Evolutionary conservation across 1,139 yeast species (phyloP).

Genomic region (Saccharomyces pastorianus): DNA sequence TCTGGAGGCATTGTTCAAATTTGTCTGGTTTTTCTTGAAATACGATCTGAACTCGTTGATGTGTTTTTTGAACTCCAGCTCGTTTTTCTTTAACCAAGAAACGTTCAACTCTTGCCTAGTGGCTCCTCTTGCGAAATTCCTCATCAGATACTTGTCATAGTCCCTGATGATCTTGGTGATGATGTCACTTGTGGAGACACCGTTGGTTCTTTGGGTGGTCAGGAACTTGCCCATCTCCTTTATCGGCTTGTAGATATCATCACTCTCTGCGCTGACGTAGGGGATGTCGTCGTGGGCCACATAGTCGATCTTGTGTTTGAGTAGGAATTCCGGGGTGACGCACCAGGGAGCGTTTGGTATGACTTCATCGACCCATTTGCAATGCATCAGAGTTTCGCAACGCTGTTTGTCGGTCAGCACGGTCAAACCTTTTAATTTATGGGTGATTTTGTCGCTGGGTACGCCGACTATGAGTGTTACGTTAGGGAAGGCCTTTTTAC

Average conservation of each 20-base stretch:
- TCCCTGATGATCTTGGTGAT: slow-evolving; percentile 91
- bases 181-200: slow-evolving; percentile 90
- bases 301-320: slow-evolving; percentile 76
- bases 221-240: slow-evolving; percentile 85
- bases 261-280: slow-evolving; percentile 80
- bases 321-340: slow-evolving; percentile 73
- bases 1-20: slow-evolving; percentile 65
- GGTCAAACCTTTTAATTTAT: slow-evolving; percentile 84
- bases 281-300: slow-evolving; percentile 98
- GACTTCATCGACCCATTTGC: slow-evolving; percentile 97
- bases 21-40: slow-evolving; percentile 66
- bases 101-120: slow-evolving; percentile 93
- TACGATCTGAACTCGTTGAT: slow-evolving; percentile 78
- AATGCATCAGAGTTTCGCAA: slow-evolving; percentile 79
- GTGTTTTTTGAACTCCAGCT: slow-evolving; percentile 85
- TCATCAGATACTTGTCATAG: slow-evolving; percentile 91
- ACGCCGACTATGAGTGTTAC: slow-evolving; percentile 83
- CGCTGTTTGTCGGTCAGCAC: slow-evolving; percentile 83
- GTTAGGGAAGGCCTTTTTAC: slow-evolving; percentile 84
- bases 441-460: slow-evolving; percentile 86
- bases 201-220: slow-evolving; percentile 93
- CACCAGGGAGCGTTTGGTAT: slow-evolving; percentile 94
- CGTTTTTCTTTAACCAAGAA: slow-evolving; percentile 94
- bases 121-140: slow-evolving; percentile 96
- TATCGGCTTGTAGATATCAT: slow-evolving; percentile 87